Base-by-base conservation (phyloP, 2,329 filamentous ascomycete species). In the Talaromyces funiculosus region DNA sequence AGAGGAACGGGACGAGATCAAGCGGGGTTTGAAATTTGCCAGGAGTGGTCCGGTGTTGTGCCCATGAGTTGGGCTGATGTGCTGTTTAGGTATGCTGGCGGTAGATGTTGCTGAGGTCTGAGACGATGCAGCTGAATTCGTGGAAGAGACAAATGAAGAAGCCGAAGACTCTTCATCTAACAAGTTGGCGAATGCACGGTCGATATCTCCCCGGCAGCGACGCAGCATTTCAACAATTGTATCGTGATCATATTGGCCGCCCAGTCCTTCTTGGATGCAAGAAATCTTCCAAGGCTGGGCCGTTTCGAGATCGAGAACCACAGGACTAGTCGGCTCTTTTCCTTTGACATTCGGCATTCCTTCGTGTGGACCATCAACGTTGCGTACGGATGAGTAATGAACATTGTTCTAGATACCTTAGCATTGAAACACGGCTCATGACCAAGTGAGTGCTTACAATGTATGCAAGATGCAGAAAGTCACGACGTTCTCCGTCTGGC, bases 301-400 rank as follows among this genome's bases (percentile, higher is more conserved):
- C 54, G 78, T 70, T 31, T 75, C 68, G 66, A 73, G 68, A 29
- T 76, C 68, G 66, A 73, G 67, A 47, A 72, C 64, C 20, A 69
- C 68, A 45, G 65, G 66, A 61, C 65, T 64, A 20, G 53, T 6
- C 64, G 70, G 64, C 69, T 73, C 47, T 66, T 65, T 56, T 67
- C 68, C 65, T 29, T 67, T 64, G 37, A 86, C 79, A 20, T 77
- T 69, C 10, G 84, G 84, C 35, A 77, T 74, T 53, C 85, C 86
- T 31, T 75, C 78, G 68, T 86, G 83, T 7, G 84, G 83, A 6
- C 84, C 85, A 63, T 82, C 72, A 49, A 83, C 72, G 67, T 84
- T 84, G 59, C 86, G 81, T 64, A 89, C 83, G 0, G 85, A 88
- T 4, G 85, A 87, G 72, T 87, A 88, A 69, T 88, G 86, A 68